Evolutionary conservation across 768 basidiomycete genomes (phyloP), one percentile per base, ranked within the genome.

Genomic region (Kwoniella mangroviensis): DNA sequence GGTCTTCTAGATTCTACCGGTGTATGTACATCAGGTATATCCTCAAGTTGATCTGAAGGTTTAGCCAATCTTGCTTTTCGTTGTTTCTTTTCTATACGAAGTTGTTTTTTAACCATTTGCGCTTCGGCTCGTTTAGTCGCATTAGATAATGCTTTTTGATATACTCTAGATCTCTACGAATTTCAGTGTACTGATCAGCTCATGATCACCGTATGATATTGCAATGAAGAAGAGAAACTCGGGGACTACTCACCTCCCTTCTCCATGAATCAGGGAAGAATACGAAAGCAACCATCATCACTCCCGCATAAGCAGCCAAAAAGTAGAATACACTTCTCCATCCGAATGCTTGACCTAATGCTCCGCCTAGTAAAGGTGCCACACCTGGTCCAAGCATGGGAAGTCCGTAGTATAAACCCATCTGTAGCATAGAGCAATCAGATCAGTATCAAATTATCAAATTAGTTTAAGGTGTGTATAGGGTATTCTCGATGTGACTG

Each of bases 301-400:
- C 34, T 1, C 88, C 88, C 10, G 87, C 87, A 65, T 90, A 86
- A 41, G 89, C 89, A 0, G 87, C 85, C 24, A 94, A 86, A 80
- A 94, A 92, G 87, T 91, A 95, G 80, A 95, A 93, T 0, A 89
- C 88, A 9, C 90, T 88, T 45, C 91, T 87, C 94, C 94, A 96
- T 62, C 85, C 86, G 81, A 90, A 89, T 0, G 85, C 86, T 63
- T 75, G 72, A 0, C 80, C 74, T 9, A 75, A 58, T 41, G 74
- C 72, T 51, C 76, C 76, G 13, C 79, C 76, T 34, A 79, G 76
- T 0, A 83, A 51, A 10, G 77, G 76, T 0, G 79, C 81, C 4
- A 84, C 59, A 19, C 74, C 73, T 40, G 82, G 83, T 2, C 65
- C 92, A 21, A 94, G 87, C 21, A 93, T 86, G 0, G 92, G 92